Base-by-base conservation (phyloP, 345 rosid genomes). In the Salix arbutifolia region DNA sequence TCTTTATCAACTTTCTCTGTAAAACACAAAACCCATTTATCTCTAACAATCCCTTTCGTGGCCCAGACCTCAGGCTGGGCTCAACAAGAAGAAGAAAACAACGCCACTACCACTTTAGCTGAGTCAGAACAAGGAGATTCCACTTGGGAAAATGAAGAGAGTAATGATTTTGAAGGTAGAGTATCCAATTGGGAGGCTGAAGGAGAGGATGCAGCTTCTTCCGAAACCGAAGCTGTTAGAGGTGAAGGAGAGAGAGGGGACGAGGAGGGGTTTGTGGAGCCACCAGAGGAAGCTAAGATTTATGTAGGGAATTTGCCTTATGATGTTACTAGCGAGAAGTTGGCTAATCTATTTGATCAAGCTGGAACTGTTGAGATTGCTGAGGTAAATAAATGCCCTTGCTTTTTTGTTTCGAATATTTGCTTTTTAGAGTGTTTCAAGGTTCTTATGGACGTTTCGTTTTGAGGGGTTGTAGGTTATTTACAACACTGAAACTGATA, bases 301-400 rank as follows among this genome's bases (percentile, higher is more conserved):
- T 95, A 90, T 77, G 97, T 95, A 4, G 99, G 97, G 52, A 92
- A 92, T 64, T 88, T 95, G 84, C 84, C 97, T 8, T 91, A 76
- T 75, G 97, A 93, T 70, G 87, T 95, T 62, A 96, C 91, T 67
- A 95, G 97, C 48, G 85, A 90, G 84, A 87, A 82, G 67, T 78
- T 95, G 83, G 97, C 99, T 71, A 83, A 85, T 96, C 84, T 92
- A 73, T 93, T 95, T 81, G 91, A 95, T 83, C 82, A 89, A 80
- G 91, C 96, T 74, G 99, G 99, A 50, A 90, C 91, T 64, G 99
- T 95, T 73, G 99, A 95, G 80, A 87, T 93, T 85, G 89, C 99
- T 12, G 97, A 92, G 97, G 99, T 95, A 69, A 83, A 75, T 13
- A 38, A 44, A 6, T 64, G 4, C 18, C 12, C 66, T 50, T 64